Percentiles rank a stretch among this genome's conserved stretches.
Conservation (phyloP, 768 basidiomycete genomes). For the Phlebiopsis gigantea region DNA sequence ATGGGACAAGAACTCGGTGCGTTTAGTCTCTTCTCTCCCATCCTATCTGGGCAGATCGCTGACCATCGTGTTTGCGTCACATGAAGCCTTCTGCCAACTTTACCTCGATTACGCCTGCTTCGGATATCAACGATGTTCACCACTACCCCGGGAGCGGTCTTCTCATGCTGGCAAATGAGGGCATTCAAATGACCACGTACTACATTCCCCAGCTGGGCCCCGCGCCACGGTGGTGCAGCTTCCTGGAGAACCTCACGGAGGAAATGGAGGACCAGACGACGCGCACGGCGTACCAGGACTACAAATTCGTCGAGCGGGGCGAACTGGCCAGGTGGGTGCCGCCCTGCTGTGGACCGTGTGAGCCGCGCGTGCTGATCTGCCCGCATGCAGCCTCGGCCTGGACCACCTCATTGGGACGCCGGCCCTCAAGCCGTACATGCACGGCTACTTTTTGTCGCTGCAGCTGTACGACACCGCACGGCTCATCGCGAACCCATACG, state of each 20-base stretch:
- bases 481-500: constrained; percentile 93
- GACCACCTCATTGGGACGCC: constrained; percentile 94
- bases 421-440: constrained; percentile 98
- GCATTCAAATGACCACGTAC: constrained; percentile 92
- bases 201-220: constrained; percentile 96
- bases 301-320: constrained; percentile 88
- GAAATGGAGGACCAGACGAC: constrained; percentile 91
- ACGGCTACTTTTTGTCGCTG: constrained; percentile 96
- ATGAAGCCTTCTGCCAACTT: constrained; percentile 79
- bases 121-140: constrained; percentile 86
- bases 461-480: constrained; percentile 95
- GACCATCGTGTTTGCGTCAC: not conserved
- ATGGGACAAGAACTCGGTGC: constrained; percentile 83
- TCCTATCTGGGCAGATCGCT: not conserved
- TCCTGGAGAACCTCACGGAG: constrained; percentile 98
- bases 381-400: constrained; percentile 68
- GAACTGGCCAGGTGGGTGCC: constrained; percentile 77
- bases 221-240: constrained; percentile 94
- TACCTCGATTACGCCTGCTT: constrained; percentile 85
- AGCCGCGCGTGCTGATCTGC: not conserved
- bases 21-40: constrained; percentile 26
- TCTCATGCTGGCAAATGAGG: constrained; percentile 90
- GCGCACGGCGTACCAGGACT: constrained; percentile 87
- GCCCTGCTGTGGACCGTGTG: not conserved
- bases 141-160: constrained; percentile 87